phyloP scores from a whole-genome alignment of 2,329 filamentous ascomycete species.

The Cytospora piceicola region DNA sequence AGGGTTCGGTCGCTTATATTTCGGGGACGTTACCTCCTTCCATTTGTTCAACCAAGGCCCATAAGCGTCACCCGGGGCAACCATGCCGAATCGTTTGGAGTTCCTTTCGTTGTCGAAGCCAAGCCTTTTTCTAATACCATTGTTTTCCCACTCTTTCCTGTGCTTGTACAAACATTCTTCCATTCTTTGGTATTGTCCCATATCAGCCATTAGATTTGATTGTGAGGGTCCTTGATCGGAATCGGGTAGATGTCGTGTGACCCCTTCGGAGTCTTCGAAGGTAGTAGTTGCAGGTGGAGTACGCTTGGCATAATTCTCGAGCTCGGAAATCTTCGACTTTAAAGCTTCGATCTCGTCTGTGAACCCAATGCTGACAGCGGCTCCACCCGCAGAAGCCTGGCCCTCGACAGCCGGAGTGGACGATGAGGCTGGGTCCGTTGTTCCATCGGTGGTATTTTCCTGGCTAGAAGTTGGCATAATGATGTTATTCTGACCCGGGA shows the following conservation, averaged over 20 bases:
- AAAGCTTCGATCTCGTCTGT: neutral
- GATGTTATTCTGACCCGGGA: neutral
- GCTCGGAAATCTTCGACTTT: neutral
- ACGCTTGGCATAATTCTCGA: neutral
- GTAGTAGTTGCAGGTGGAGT: neutral
- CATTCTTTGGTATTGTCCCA: neutral
- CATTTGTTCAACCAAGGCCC: neutral
- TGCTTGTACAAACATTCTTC: neutral
- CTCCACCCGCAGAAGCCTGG: neutral
- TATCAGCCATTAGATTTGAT: neutral
- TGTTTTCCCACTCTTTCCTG: neutral
- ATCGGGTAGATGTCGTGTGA: neutral
- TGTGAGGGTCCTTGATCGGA: neutral
- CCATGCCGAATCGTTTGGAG: no score
- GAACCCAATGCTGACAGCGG: neutral
- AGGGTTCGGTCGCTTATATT: neutral
- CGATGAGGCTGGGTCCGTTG: neutral
- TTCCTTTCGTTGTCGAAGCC: no score
- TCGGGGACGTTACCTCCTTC: neutral
- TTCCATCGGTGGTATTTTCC: neutral
- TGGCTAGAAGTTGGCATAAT: neutral
- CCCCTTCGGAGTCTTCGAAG: neutral
- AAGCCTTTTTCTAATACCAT: no score
- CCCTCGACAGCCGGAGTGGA: neutral
- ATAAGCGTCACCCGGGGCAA: neutral